phyloP scores from a whole-genome alignment of 1,284 basidiomycete genomes.

The Cryptococcus sp. region DNA sequence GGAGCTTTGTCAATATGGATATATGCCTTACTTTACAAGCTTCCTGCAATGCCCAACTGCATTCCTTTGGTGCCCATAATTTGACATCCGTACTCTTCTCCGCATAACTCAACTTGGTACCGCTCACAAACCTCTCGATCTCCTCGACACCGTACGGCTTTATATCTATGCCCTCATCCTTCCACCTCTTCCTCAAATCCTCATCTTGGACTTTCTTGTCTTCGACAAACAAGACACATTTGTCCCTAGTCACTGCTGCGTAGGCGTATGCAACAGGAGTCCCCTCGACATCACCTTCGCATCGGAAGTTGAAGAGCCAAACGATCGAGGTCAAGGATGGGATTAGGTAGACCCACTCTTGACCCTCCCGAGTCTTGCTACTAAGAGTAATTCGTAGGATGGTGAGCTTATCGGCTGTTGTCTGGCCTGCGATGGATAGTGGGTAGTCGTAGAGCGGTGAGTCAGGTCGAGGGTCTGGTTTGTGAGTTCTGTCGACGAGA shows the following conservation, averaged over 20 bases:
- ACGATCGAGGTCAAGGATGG: conserved; percentile 54
- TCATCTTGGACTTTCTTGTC: conserved; percentile 32
- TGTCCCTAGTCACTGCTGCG: conserved; percentile 62
- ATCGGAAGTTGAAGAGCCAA: conserved; percentile 77
- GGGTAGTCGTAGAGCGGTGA: conserved; percentile 71
- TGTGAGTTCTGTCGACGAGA: conserved; percentile 77
- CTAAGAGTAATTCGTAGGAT: conserved; percentile 35
- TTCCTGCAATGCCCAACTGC: conserved; percentile 42
- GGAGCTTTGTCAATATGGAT: background rate
- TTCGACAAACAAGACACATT: conserved; percentile 41
- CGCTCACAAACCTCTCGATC: conserved; percentile 66
- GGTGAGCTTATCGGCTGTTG: conserved; percentile 31
- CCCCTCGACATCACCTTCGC: conserved; percentile 68
- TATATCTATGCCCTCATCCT: conserved; percentile 57
- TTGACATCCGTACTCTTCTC: conserved; percentile 16
- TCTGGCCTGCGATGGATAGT: conserved; percentile 64
- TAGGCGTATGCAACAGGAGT: conserved; percentile 86
- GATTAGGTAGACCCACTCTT: conserved; percentile 45
- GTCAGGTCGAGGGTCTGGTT: conserved; percentile 63
- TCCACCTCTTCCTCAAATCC: conserved; percentile 23
- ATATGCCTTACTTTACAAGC: conserved; percentile 15
- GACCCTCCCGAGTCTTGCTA: conserved; percentile 8
- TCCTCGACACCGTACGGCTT: conserved; percentile 64
- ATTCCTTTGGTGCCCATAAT: conserved; percentile 29
- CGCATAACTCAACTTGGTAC: conserved; percentile 1